phyloP scores from a whole-genome alignment of 352 stramenopile species.

The Phytophthora podocarpi region DNA sequence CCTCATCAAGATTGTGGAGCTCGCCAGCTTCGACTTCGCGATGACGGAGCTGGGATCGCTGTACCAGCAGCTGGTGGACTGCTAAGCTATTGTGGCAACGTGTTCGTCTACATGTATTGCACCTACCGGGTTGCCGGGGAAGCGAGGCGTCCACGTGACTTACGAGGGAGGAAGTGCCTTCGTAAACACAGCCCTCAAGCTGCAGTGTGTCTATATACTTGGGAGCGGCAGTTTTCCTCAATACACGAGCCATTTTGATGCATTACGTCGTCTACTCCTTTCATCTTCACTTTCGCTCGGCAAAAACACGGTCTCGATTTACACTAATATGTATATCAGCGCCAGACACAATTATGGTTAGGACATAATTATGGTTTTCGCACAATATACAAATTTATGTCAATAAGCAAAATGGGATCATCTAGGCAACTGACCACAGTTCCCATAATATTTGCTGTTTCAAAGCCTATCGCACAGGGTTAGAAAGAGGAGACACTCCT shows the following conservation, averaged over 20 bases:
- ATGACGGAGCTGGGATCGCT: slow-evolving; percentile 33
- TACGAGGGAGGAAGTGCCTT: slow-evolving; percentile 7
- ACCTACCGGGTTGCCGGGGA: not conserved
- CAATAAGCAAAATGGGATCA: no score
- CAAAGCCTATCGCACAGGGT: no score
- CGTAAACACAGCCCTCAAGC: slow-evolving; percentile 19
- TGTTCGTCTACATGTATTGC: slow-evolving; percentile 11
- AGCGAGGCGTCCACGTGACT: slow-evolving; percentile 5
- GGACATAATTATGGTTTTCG: no score
- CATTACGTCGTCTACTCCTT: slow-evolving; percentile 6
- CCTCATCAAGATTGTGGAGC: slow-evolving; percentile 68
- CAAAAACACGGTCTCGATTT: no score
- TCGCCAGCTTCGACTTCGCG: slow-evolving; percentile 57
- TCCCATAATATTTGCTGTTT: no score
- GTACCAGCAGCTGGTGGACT: slow-evolving; percentile 38
- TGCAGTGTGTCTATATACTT: slow-evolving; percentile 35
- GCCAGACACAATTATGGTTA: no score
- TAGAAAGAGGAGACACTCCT: no score
- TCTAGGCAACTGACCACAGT: no score
- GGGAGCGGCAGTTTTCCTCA: slow-evolving; percentile 25
- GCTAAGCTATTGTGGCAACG: slow-evolving; percentile 19
- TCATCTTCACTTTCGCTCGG: no score
- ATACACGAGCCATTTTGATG: slow-evolving; percentile 39
- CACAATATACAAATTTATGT: no score
- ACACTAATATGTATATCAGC: no score